A percentile compares a stretch with the other conserved stretches of the same genome.
Evolutionary conservation across 768 basidiomycete species (phyloP).

Genomic region (Podaxis sp.): DNA sequence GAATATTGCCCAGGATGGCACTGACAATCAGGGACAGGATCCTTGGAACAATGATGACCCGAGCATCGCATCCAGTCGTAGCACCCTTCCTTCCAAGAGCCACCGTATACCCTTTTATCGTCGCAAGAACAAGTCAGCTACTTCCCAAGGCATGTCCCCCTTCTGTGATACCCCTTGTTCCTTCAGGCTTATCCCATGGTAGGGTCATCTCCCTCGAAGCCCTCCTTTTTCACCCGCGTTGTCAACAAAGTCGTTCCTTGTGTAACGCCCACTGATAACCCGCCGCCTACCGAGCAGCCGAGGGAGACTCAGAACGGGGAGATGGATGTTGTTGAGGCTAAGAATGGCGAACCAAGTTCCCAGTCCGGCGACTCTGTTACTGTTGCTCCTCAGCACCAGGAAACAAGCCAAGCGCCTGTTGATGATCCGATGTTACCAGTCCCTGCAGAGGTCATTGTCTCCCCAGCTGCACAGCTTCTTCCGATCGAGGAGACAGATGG

Average conservation of each 20-base stretch:
- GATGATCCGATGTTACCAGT: conserved; percentile 29
- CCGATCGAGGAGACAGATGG: conserved; percentile 74
- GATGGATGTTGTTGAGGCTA: conserved; percentile 24
- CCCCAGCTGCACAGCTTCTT: conserved; percentile 38
- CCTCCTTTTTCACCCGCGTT: conserved; percentile 62
- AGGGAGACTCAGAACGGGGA: conserved; percentile 38
- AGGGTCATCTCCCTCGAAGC: conserved; percentile 27
- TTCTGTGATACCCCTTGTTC: conserved; percentile 24
- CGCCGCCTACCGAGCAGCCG: neutral
- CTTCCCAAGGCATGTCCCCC: conserved; percentile 29
- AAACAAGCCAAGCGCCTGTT: conserved; percentile 20
- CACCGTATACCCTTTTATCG: conserved; percentile 44
- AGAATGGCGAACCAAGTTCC: neutral
- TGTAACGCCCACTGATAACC: conserved; percentile 40
- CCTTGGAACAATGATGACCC: conserved; percentile 31
- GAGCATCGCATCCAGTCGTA: conserved; percentile 8
- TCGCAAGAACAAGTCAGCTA: conserved; percentile 37
- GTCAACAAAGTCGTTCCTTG: conserved; percentile 71
- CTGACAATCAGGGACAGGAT: conserved; percentile 35
- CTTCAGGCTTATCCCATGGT: conserved; percentile 30
- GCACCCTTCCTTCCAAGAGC: conserved; percentile 32
- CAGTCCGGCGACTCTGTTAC: neutral
- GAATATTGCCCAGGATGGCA: conserved; percentile 24
- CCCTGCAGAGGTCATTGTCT: conserved; percentile 32
- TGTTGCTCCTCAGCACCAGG: conserved; percentile 9